Conservation (phyloP, 345 rosid species). For the Pugionium dolabratum region DNA sequence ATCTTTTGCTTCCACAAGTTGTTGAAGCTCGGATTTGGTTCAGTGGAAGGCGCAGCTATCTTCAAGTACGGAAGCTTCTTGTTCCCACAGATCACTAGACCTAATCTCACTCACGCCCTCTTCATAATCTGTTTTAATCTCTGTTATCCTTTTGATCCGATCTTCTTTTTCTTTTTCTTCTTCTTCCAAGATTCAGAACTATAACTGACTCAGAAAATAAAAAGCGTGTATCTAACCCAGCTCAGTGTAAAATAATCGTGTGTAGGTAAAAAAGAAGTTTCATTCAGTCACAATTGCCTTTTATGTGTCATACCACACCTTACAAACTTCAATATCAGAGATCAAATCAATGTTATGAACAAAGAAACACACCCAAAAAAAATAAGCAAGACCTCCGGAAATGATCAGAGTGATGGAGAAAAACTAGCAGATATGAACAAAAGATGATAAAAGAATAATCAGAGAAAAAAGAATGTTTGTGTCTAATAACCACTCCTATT, state of each 20-base stretch:
- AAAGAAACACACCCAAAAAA: background rate
- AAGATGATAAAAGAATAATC: background rate
- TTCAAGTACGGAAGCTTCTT: conserved; percentile 75
- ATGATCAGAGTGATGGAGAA: background rate
- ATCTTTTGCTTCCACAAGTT: conserved; percentile 40
- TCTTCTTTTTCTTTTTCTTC: background rate
- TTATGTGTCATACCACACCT: conserved; percentile 26
- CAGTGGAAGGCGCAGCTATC: conserved; percentile 60
- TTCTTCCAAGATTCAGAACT: conserved; percentile 33
- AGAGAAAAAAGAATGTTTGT: conserved; percentile 7
- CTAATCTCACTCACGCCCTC: conserved; percentile 59
- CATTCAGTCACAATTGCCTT: background rate
- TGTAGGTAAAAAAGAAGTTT: no score
- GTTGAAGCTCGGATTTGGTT: conserved; percentile 68
- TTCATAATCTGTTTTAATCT: conserved; percentile 58
- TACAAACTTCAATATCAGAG: conserved; percentile 28
- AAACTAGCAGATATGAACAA: conserved; percentile 33
- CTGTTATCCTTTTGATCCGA: conserved; percentile 53
- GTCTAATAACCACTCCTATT: conserved; percentile 20
- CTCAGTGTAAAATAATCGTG: conserved; percentile 11
- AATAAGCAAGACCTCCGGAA: conserved; percentile 11
- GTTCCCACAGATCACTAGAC: conserved; percentile 61
- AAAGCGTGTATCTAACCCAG: background rate
- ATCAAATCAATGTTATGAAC: conserved; percentile 29
- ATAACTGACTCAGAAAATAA: background rate